phyloP scores from a whole-genome alignment of 352 stramenopile species.

The Pythium pectinolyticum region DNA sequence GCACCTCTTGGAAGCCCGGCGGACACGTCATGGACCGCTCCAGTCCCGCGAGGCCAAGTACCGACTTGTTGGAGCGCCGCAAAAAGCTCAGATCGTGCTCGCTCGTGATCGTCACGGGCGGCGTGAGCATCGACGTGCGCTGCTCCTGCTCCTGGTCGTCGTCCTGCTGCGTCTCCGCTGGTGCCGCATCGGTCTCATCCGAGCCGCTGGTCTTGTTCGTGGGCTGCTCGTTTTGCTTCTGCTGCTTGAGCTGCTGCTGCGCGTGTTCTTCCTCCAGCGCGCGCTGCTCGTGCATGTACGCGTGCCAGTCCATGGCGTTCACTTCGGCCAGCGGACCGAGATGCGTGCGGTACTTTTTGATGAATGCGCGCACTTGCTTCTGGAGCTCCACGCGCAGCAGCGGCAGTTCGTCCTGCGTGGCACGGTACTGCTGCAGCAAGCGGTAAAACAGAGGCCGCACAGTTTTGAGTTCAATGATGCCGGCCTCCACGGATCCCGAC shows the following conservation, averaged over 20 bases:
- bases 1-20: conserved; percentile 66
- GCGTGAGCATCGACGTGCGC: conserved; percentile 28
- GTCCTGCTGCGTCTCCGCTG: not conserved
- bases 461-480: conserved; percentile 88
- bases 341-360: conserved; percentile 64
- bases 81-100: conserved; percentile 82
- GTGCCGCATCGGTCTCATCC: not conserved
- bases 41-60: conserved; percentile 56
- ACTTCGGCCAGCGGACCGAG: conserved; percentile 69
- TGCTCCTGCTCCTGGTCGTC: conserved; percentile 13
- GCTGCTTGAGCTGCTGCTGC: conserved; percentile 4
- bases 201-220: not conserved
- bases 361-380: conserved; percentile 73
- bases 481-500: conserved; percentile 84
- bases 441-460: conserved; percentile 82
- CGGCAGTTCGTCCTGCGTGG: conserved; percentile 77
- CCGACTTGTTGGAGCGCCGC: conserved; percentile 70
- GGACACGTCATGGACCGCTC: conserved; percentile 81
- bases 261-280: conserved; percentile 35
- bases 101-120: conserved; percentile 67
- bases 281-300: conserved; percentile 79
- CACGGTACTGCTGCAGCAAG: conserved; percentile 74
- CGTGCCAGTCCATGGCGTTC: conserved; percentile 78
- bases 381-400: conserved; percentile 63
- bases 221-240: not conserved